A percentile compares a stretch with the other conserved stretches of the same genome.
Conservation (phyloP, 2,329 filamentous ascomycete genomes). For the Pestalotiopsis sp. region DNA sequence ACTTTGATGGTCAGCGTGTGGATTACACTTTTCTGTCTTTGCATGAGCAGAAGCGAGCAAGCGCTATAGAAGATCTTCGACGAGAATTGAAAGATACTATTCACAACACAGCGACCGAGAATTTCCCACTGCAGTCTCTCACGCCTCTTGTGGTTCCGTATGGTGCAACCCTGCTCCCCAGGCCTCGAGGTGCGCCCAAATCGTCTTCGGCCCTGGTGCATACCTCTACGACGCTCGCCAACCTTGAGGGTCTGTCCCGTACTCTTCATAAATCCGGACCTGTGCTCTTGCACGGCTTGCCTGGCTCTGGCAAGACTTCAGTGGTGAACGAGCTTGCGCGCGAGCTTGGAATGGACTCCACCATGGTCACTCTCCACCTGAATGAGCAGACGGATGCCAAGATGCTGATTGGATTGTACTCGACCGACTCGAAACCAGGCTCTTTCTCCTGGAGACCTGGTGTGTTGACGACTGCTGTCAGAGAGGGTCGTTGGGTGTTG, state of each 20-base stretch:
- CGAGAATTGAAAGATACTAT: constrained; percentile 36
- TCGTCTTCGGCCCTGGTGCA: constrained; percentile 61
- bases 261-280: constrained; percentile 71
- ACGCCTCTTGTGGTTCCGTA: constrained; percentile 67
- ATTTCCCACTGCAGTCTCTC: constrained; percentile 44
- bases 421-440: constrained; percentile 83
- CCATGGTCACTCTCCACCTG: constrained; percentile 91
- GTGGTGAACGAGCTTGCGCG: constrained; percentile 81
- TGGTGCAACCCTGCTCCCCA: constrained; percentile 69
- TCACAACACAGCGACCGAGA: constrained; percentile 20
- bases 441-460: constrained; percentile 92
- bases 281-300: constrained; percentile 78
- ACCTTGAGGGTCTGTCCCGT: constrained; percentile 70
- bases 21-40: constrained; percentile 77
- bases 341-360: constrained; percentile 75
- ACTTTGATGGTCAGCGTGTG: constrained; percentile 75
- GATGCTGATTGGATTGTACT: constrained; percentile 91
- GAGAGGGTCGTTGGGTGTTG: constrained; percentile 92
- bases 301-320: constrained; percentile 90
- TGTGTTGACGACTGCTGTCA: constrained; percentile 90
- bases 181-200: constrained; percentile 53
- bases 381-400: constrained; percentile 99
- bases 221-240: constrained; percentile 73
- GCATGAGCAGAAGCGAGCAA: constrained; percentile 58
- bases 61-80: constrained; percentile 46